Evolutionary conservation across 1,139 yeast genomes (phyloP).

Genomic region (Candida mesenterica): DNA sequence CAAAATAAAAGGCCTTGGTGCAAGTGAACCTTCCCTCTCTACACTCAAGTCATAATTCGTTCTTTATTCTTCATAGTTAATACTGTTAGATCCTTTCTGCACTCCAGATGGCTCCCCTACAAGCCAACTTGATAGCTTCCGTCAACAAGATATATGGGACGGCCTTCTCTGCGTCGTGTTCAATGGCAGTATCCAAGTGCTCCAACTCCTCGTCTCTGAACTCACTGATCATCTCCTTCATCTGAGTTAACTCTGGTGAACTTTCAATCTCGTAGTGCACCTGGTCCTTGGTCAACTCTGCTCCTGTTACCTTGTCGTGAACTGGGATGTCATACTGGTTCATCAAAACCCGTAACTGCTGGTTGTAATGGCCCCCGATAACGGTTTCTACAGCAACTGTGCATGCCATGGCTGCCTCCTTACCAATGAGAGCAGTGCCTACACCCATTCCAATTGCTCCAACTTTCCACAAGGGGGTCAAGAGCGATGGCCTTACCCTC

Average conservation of each 20-base stretch:
- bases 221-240: constrained; percentile 64
- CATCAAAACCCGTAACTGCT: constrained; percentile 75
- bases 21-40: no score
- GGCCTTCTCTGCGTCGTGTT: constrained; percentile 88
- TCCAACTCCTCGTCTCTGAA: constrained; percentile 96
- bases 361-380: constrained; percentile 93
- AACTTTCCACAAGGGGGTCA: constrained; percentile 90
- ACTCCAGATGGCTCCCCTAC: constrained; percentile 85
- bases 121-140: constrained; percentile 79
- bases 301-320: constrained; percentile 44
- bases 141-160: constrained; percentile 88
- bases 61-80: neutral
- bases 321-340: constrained; percentile 54
- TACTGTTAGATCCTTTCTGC: constrained; percentile 68
- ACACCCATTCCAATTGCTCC: constrained; percentile 90
- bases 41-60: no score
- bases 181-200: constrained; percentile 90
- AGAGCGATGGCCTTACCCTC: constrained; percentile 83
- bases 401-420: constrained; percentile 99
- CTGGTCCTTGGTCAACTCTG: constrained; percentile 21
- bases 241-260: constrained; percentile 54
- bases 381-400: constrained; percentile 99
- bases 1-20: no score
- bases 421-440: constrained; percentile 81
- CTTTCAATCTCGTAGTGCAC: constrained; percentile 27